Evolutionary conservation across 306 rosid genomes (phyloP).

Genomic region (Lithocarpus polystachyus): DNA sequence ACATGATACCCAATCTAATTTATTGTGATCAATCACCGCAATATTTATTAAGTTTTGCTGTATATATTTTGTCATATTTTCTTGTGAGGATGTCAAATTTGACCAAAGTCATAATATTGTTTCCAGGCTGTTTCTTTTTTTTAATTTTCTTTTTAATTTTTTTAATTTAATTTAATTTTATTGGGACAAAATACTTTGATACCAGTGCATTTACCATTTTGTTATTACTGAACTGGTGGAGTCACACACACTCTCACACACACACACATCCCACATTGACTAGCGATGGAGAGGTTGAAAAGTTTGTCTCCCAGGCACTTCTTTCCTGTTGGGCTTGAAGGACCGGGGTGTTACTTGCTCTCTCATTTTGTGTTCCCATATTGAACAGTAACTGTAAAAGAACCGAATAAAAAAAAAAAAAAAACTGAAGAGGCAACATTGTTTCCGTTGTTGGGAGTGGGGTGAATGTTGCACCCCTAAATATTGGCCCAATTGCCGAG

Average conservation of each 20-base stretch:
- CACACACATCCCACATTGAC: too few relatives aligned
- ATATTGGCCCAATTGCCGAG: background rate
- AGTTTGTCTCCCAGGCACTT: too few relatives aligned
- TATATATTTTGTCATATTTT: background rate
- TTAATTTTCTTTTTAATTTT: too few relatives aligned
- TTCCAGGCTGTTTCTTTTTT: too few relatives aligned
- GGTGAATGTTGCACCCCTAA: background rate
- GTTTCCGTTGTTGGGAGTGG: background rate
- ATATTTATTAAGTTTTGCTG: background rate
- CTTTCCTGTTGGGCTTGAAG: too few relatives aligned
- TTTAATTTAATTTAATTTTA: too few relatives aligned
- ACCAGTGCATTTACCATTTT: too few relatives aligned
- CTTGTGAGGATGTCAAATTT: background rate
- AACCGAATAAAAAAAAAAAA: background rate
- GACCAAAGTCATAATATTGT: too few relatives aligned
- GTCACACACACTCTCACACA: too few relatives aligned
- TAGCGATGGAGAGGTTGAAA: too few relatives aligned
- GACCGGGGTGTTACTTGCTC: background rate
- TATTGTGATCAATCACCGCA: background rate
- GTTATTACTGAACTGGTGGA: too few relatives aligned
- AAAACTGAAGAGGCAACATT: background rate
- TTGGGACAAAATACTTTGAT: too few relatives aligned
- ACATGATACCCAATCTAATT: background rate
- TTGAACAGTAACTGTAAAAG: background rate
- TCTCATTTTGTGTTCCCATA: background rate